phyloP scores from a whole-genome alignment of 345 rosid genomes.

The Iberis pinnata region DNA sequence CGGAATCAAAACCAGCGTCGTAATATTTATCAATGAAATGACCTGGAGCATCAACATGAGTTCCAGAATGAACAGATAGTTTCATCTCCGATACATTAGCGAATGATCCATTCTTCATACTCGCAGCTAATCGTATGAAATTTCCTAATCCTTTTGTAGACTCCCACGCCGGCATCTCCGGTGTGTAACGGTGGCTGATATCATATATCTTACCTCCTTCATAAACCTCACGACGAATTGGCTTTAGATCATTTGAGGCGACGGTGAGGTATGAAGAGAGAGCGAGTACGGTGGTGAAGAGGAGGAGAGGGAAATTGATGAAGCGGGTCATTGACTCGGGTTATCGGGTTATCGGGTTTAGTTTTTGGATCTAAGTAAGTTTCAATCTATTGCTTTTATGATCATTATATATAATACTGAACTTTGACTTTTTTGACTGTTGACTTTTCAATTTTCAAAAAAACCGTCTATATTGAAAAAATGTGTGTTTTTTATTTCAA shows the following conservation, averaged over 20 bases:
- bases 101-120: slow-evolving; percentile 90
- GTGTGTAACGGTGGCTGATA: slow-evolving; percentile 66
- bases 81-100: slow-evolving; percentile 86
- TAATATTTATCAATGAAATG: slow-evolving; percentile 78
- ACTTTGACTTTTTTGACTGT: no score
- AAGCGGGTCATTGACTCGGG: slow-evolving; percentile 17
- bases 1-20: slow-evolving; percentile 86
- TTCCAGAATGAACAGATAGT: slow-evolving; percentile 77
- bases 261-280: slow-evolving; percentile 5
- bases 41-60: slow-evolving; percentile 94
- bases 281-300: slow-evolving; percentile 16
- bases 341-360: slow-evolving; percentile 8
- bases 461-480: no score
- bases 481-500: no score
- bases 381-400: no score
- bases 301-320: background rate
- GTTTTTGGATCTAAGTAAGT: no score
- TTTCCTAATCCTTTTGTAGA: slow-evolving; percentile 45
- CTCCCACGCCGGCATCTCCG: slow-evolving; percentile 57
- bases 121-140: slow-evolving; percentile 52
- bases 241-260: slow-evolving; percentile 27
- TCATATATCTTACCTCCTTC: slow-evolving; percentile 64
- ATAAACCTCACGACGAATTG: slow-evolving; percentile 67
- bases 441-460: no score
- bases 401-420: no score